Conservation (phyloP, 768 basidiomycete species). For the Cyclocybe aegerita region DNA sequence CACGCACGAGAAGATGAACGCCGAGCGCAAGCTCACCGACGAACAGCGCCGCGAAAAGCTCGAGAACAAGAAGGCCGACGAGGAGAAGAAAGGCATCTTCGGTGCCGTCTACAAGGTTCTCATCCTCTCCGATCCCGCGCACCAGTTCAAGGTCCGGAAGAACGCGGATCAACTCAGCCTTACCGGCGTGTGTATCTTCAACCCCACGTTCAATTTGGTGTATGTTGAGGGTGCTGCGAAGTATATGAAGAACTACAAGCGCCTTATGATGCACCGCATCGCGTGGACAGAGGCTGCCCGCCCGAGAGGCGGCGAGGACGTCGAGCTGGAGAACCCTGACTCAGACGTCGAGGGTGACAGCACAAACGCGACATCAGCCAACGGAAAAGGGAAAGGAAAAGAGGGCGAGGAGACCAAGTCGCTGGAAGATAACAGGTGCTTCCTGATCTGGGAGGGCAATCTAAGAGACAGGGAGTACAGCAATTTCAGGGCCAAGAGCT, state of each 20-base stretch:
- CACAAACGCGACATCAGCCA: background rate
- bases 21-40: conserved; percentile 86
- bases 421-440: conserved; percentile 88
- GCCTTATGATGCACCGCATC: conserved; percentile 83
- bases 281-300: conserved; percentile 93
- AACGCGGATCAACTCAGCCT: conserved; percentile 92
- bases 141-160: conserved; percentile 95
- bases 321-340: conserved; percentile 58
- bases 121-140: conserved; percentile 85
- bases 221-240: conserved; percentile 92
- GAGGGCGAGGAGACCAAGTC: conserved; percentile 40
- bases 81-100: conserved; percentile 81
- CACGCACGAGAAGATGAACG: conserved; percentile 91
- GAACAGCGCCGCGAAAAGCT: conserved; percentile 88
- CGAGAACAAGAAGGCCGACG: conserved; percentile 81
- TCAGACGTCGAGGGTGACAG: conserved; percentile 30
- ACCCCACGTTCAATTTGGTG: conserved; percentile 85
- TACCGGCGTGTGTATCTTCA: conserved; percentile 88
- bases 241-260: conserved; percentile 83
- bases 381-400: conserved; percentile 32
- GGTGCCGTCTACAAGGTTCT: conserved; percentile 92
- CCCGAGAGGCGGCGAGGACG: conserved; percentile 71
- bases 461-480: conserved; percentile 81
- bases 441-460: conserved; percentile 90
- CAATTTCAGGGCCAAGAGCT: conserved; percentile 77